Conservation (phyloP, 352 stramenopile species). For the Phytopythium mirpurense region DNA sequence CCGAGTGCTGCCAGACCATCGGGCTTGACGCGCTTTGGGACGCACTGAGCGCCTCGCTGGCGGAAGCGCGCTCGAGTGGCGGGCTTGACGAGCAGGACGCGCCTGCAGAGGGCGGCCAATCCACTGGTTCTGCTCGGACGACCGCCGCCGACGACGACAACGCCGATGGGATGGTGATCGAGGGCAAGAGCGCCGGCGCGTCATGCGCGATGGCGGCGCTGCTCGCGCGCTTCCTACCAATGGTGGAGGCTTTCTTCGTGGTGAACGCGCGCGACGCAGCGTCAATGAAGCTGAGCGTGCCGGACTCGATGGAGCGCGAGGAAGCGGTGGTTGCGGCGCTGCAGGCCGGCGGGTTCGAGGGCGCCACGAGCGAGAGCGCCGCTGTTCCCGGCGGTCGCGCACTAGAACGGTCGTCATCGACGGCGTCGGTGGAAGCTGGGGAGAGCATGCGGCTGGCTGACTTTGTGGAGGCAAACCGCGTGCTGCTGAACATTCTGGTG, state of each 20-base stretch:
- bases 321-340: constrained; percentile 73
- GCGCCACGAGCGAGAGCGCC: constrained; percentile 8
- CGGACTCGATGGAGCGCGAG: constrained; percentile 70
- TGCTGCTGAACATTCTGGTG: constrained; percentile 97
- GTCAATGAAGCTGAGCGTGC: constrained; percentile 68
- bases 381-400: constrained; percentile 12
- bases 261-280: constrained; percentile 91
- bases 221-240: constrained; percentile 95
- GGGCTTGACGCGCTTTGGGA: constrained; percentile 74
- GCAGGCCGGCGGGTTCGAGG: constrained; percentile 56
- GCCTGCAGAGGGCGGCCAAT: constrained; percentile 13
- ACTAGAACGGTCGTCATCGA: constrained; percentile 35
- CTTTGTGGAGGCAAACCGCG: constrained; percentile 95
- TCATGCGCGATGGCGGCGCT: constrained; percentile 91
- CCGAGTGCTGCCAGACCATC: constrained; percentile 63
- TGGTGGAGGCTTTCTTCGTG: constrained; percentile 98
- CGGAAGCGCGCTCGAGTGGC: constrained; percentile 68
- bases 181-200: constrained; percentile 83
- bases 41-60: constrained; percentile 57
- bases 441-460: constrained; percentile 74
- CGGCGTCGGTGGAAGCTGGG: constrained; percentile 38
- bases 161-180: constrained; percentile 72
- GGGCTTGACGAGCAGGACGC: constrained; percentile 66
- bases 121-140: constrained; percentile 9
- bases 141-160: constrained; percentile 45